Evolutionary conservation across 148 eudicot species (phyloP).

Genomic region (Cornus florida): DNA sequence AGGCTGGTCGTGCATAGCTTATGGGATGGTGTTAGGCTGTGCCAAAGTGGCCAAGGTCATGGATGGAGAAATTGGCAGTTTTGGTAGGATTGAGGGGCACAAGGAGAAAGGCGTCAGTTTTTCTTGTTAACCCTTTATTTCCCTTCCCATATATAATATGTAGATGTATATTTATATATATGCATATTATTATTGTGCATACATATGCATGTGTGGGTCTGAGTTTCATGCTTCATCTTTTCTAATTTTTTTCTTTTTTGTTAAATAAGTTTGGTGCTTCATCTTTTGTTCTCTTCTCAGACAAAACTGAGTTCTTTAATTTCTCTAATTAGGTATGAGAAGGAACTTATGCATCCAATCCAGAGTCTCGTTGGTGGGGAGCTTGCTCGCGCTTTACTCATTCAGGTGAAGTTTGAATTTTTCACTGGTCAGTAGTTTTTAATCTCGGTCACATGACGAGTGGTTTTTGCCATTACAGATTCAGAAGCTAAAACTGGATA

Average conservation of each 20-base stretch:
- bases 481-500: constrained; percentile 97
- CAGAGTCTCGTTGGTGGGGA: constrained; percentile 83
- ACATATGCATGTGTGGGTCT: too few relatives aligned
- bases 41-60: too few relatives aligned
- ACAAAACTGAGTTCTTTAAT: background rate
- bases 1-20: too few relatives aligned
- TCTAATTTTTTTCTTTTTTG: too few relatives aligned
- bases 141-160: too few relatives aligned
- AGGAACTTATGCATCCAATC: constrained; percentile 90
- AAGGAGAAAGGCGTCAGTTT: too few relatives aligned
- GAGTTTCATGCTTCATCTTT: background rate
- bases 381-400: constrained; percentile 89
- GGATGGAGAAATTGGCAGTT: too few relatives aligned
- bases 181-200: background rate
- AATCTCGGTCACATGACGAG: constrained; percentile 24
- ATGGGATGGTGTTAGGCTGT: too few relatives aligned
- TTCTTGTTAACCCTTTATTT: too few relatives aligned
- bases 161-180: background rate
- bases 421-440: background rate
- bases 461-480: constrained; percentile 46
- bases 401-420: constrained; percentile 63
- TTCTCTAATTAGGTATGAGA: constrained; percentile 65
- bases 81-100: too few relatives aligned
- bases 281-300: background rate
- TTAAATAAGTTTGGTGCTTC: background rate